Base-by-base conservation (phyloP, 129 eudicot species). In the Artemisia argyi region DNA sequence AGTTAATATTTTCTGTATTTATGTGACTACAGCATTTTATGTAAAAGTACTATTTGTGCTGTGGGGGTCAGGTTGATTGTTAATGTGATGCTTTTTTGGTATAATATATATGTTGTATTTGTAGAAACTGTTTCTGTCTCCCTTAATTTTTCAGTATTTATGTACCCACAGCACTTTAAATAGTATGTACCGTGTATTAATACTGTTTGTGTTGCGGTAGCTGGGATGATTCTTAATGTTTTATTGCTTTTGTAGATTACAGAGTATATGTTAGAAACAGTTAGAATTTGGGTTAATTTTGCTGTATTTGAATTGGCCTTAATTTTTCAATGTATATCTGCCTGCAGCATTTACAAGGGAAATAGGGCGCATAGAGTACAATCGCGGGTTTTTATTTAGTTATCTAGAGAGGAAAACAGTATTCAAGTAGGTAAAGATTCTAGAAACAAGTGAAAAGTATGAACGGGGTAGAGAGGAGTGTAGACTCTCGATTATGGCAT, bases 401-500 rank as follows among this genome's bases (percentile, higher is more conserved):
- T 39, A 39, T 39, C 10, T 8, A 39, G 46, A 11, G 39, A n/a
- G 66, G 61, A 39, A 16, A 73, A 60, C 12, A 30, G 13, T 35
- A 1, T 5, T 20, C 51, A 0, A 53, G 44, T 24, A 44, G 30
- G 56, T 69, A 49, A 60, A 28, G 58, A 59, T 63, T 63, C 57
- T 64, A 19, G 56, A 51, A 57, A 70, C 9, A 0, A 55, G 15
- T 50, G 50, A 54, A 3, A n/a, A 35, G 39, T 52, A 82, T 82
- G 89, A 78, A 83, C 55, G 85, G 80, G 80, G 61, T 68, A 19
- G 94, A 76, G 69, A 90, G 51, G 72, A 65, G 75, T 24, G 74
- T 90, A 69, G 88, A 86, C 61, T 74, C 90, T 44, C 85, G 83
- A 70, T 75, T 90, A 67, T 90, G 96, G 96, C 93, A 86, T 49